These are phyloP conservation scores for Fusarium praegraminearum DNA, from an alignment of 2,329 filamentous ascomycete genomes.

Conservation along the genomic window DNA sequence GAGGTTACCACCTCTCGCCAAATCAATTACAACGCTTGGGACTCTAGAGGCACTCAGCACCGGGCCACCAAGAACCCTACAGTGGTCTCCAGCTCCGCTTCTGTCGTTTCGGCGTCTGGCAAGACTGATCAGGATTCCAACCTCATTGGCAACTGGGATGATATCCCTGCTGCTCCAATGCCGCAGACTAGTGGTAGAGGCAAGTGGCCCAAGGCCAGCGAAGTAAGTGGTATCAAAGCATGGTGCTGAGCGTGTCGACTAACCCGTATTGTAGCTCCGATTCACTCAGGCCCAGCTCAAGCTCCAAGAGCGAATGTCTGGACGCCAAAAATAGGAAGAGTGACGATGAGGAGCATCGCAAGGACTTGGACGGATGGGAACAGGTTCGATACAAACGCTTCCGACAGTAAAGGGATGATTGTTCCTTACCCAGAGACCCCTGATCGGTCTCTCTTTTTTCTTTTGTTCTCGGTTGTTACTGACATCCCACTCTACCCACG, in stretches of 20 bases:
- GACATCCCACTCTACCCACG: background rate
- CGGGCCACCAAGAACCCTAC: slow-evolving; percentile 43
- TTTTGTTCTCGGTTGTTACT: background rate
- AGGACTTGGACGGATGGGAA: background rate
- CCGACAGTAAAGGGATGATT: background rate
- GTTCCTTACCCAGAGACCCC: background rate
- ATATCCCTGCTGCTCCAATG: background rate
- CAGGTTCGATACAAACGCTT: background rate
- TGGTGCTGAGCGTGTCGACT: background rate
- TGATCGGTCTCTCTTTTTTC: background rate
- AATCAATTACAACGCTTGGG: slow-evolving; percentile 51
- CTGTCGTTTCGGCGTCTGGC: slow-evolving; percentile 16
- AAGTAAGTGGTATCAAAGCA: slow-evolving; percentile 21
- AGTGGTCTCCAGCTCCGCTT: slow-evolving; percentile 29
- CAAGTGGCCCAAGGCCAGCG: slow-evolving; percentile 45
- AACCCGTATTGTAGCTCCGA: slow-evolving; percentile 16
- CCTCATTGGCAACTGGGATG: slow-evolving; percentile 27
- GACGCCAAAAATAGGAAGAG: background rate
- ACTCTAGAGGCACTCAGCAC: slow-evolving; percentile 43
- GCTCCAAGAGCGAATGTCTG: slow-evolving; percentile 27
- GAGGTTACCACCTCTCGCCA: background rate
- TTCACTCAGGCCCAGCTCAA: slow-evolving; percentile 37
- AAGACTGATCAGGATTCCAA: slow-evolving; percentile 20
- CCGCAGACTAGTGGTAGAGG: slow-evolving; percentile 11
- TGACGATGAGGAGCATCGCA: slow-evolving; percentile 23